Conservation (phyloP, 2,329 filamentous ascomycete species). For the Malbranchea cinnamomea region DNA sequence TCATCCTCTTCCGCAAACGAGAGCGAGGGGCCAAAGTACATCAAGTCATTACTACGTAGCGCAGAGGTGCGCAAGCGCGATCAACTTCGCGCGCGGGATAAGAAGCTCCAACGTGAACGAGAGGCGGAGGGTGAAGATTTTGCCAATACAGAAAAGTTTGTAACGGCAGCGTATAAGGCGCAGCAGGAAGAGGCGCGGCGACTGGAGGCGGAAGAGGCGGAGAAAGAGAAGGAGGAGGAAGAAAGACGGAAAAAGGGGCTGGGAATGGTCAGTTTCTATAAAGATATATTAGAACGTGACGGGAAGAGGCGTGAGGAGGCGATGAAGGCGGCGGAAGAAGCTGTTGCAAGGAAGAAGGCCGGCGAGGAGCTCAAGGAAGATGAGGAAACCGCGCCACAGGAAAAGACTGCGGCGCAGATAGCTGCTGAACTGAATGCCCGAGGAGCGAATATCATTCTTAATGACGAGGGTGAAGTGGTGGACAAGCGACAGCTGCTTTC, state of each 20-base stretch:
- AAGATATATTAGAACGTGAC: slow-evolving; percentile 42
- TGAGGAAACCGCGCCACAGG: slow-evolving; percentile 19
- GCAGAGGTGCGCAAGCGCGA: slow-evolving; percentile 49
- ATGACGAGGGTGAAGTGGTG: slow-evolving; percentile 49
- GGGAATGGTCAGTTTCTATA: slow-evolving; percentile 48
- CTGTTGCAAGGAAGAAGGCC: slow-evolving; percentile 19
- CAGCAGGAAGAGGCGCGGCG: slow-evolving; percentile 46
- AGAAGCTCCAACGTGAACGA: slow-evolving; percentile 43
- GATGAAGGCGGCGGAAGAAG: slow-evolving; percentile 39
- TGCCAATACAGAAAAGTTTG: slow-evolving; percentile 52
- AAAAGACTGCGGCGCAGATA: slow-evolving; percentile 37
- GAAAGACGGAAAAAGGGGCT: slow-evolving; percentile 32
- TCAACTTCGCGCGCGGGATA: slow-evolving; percentile 46
- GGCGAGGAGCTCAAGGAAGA: slow-evolving; percentile 13
- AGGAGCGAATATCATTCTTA: slow-evolving; percentile 40
- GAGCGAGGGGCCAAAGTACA: slow-evolving; percentile 40
- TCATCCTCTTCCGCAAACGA: slow-evolving; percentile 11
- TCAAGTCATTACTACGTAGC: slow-evolving; percentile 43
- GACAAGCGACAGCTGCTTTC: slow-evolving; percentile 48
- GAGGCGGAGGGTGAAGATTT: slow-evolving; percentile 53
- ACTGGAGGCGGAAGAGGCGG: slow-evolving; percentile 44
- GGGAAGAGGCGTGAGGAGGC: slow-evolving; percentile 43
- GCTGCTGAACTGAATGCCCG: slow-evolving; percentile 38
- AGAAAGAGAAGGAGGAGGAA: slow-evolving; percentile 38
- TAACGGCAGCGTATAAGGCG: slow-evolving; percentile 48